Evolutionary conservation across 139 green algal genomes (phyloP).

Genomic region (Monoraphidium neglectum): DNA sequence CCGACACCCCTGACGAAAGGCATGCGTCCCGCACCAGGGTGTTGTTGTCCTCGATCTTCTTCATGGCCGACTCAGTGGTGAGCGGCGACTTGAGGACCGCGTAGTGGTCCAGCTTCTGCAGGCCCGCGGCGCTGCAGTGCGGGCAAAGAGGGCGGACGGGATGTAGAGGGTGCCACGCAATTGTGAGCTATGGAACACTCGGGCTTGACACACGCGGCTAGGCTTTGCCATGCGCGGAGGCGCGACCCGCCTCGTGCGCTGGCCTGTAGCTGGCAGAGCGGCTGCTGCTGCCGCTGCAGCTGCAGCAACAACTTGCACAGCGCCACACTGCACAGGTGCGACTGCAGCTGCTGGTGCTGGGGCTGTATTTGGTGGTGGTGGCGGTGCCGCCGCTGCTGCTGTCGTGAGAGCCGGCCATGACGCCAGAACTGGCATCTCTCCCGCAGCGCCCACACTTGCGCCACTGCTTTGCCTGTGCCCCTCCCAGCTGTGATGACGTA

Average conservation of each 20-base stretch:
- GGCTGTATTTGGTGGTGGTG: not conserved
- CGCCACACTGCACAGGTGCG: not conserved
- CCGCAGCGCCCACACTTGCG: too few species aligned
- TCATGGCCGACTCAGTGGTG: conserved; percentile 99
- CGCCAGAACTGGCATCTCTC: too few species aligned
- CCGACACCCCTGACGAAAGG: not conserved
- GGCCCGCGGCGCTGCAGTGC: conserved; percentile 61
- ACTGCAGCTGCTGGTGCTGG: conserved; percentile 3
- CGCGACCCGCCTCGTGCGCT: not conserved
- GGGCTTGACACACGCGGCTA: not conserved
- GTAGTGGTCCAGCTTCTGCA: conserved; percentile 83
- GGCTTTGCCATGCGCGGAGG: not conserved
- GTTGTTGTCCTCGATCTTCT: conserved; percentile 99
- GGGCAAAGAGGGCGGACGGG: not conserved
- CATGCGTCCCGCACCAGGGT: conserved; percentile 74
- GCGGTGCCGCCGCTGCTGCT: too few species aligned
- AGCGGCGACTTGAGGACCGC: conserved; percentile 95
- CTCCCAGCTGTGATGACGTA: too few species aligned
- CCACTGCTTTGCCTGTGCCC: too few species aligned
- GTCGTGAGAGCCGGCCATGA: too few species aligned
- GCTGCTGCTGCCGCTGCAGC: not conserved
- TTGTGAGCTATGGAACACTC: not conserved
- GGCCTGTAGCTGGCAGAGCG: not conserved
- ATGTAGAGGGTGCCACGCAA: conserved; percentile 2
- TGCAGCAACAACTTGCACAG: not conserved